Evolutionary conservation across 805 yeast genomes (phyloP), one percentile per base, ranked within the genome.

Genomic region (Candida saitoana): DNA sequence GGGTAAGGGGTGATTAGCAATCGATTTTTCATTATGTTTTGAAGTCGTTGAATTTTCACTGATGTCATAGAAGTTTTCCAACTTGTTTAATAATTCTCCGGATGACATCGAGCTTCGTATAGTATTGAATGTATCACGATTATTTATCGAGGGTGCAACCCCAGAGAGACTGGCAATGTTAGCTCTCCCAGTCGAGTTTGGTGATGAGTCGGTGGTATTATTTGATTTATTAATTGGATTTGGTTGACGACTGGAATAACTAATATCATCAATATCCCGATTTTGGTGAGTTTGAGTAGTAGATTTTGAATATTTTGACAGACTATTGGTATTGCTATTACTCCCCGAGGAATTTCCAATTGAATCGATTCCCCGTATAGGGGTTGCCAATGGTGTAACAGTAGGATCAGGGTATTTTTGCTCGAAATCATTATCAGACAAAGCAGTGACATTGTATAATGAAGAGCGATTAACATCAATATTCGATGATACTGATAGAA

Each of bases 11-110:
- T 29, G 5, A 9, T 12, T 9, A 29, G 5, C 11, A 9, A 14
- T 6, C 11, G 32, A 14, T 14, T 11, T 29, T 14, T 29, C 16
- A 12, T 29, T 9, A 5, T 9, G 16, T 9, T 29, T 29, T 20
- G 36, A 24, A 16, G 25, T 19, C 12, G 17, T 17, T 31, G 37
- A 14, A 15, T 17, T 29, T 22, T 30, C 35, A 33, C 34, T 41
- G 33, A 16, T 34, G 31, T 34, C 42, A 25, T 36, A 36, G 45
- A 34, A 56, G 43, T 42, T 47, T 41, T 47, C 65, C 44, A 62
- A 42, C 45, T 54, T 50, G 42, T 43, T 40, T 35, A 63, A 44
- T 38, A 67, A 48, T 46, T 63, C 69, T 3, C 66, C 67, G 1
- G 62, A 54, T 3, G 63, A 57, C 37, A 59, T 33, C 31, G 62